A percentile compares a stretch with the other conserved stretches of the same genome.
These are phyloP conservation scores for Exophiala xenobiotica DNA, from an alignment of 2,329 filamentous ascomycete species.

Conservation along the genomic window DNA sequence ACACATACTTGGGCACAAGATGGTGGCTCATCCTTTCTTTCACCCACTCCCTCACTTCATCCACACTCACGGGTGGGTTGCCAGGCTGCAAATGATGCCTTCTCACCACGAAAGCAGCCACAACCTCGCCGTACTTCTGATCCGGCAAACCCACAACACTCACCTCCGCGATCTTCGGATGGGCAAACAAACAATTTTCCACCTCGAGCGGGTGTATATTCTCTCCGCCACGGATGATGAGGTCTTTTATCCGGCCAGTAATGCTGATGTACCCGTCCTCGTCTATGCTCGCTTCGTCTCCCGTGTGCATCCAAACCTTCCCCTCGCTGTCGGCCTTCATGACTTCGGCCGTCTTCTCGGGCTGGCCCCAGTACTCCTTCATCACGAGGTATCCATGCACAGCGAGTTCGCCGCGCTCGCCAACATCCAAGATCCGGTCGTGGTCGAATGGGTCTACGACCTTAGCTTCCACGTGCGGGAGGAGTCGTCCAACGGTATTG, in stretches of 20 bases:
- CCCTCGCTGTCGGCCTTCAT: constrained; percentile 46
- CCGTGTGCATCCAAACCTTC: constrained; percentile 82
- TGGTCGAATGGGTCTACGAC: constrained; percentile 75
- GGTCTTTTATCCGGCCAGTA: constrained; percentile 66
- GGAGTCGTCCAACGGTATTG: constrained; percentile 71
- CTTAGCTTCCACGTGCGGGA: constrained; percentile 80
- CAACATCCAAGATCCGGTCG: constrained; percentile 59
- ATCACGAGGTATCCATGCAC: constrained; percentile 84
- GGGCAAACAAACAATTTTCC: constrained; percentile 79
- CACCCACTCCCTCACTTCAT: constrained; percentile 72
- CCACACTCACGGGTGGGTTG: constrained; percentile 49
- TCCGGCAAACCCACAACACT: constrained; percentile 84
- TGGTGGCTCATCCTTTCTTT: constrained; percentile 68
- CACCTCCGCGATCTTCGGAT: constrained; percentile 69
- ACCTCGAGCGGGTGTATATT: constrained; percentile 95
- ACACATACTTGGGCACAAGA: constrained; percentile 81
- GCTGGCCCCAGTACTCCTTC: constrained; percentile 85
- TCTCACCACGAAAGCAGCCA: constrained; percentile 76
- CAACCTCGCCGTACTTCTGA: constrained; percentile 78
- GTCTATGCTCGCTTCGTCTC: constrained; percentile 85
- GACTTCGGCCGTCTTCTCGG: constrained; percentile 66
- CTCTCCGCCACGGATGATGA: constrained; percentile 92
- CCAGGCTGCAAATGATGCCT: constrained; percentile 48
- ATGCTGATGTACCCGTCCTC: constrained; percentile 76
- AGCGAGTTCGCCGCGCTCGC: constrained; percentile 74